A percentile compares a stretch with the other conserved stretches of the same genome.
Conservation (phyloP, 371 early-diverging fungal genomes). For the Catenaria anguillulae region DNA sequence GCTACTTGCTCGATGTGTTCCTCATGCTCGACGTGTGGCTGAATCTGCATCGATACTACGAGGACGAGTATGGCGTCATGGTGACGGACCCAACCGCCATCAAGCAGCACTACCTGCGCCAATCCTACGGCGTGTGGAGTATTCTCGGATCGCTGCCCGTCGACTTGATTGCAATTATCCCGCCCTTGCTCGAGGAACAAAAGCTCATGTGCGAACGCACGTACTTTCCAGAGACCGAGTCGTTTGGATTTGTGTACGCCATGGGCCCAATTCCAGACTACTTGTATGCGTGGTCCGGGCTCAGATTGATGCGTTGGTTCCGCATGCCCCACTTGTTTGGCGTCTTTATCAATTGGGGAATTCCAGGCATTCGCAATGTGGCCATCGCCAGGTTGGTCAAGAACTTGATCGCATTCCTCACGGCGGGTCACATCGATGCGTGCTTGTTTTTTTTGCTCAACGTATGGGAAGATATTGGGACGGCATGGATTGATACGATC, state of each 20-base stretch:
- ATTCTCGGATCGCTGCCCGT: not conserved
- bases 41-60: not conserved
- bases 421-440: not conserved
- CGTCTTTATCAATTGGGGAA: not conserved
- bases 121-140: not conserved
- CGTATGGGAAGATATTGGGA: not conserved
- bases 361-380: not conserved
- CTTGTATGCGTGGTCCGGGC: not conserved
- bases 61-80: not conserved
- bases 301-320: conserved; percentile 2
- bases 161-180: not conserved
- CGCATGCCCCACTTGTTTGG: not conserved
- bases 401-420: conserved; percentile 3
- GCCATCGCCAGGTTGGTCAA: not conserved
- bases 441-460: conserved; percentile 4
- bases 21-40: conserved; percentile 2
- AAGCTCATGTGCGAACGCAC: not conserved
- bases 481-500: conserved; percentile 3
- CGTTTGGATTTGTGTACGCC: not conserved
- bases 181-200: not conserved
- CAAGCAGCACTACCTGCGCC: conserved; percentile 1
- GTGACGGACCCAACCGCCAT: not conserved
- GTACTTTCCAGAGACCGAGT: not conserved
- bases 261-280: not conserved
- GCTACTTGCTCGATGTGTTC: not conserved